Base-by-base conservation (phyloP, 192 early-diverging fungal genomes). In the Mortierella antarctica region DNA sequence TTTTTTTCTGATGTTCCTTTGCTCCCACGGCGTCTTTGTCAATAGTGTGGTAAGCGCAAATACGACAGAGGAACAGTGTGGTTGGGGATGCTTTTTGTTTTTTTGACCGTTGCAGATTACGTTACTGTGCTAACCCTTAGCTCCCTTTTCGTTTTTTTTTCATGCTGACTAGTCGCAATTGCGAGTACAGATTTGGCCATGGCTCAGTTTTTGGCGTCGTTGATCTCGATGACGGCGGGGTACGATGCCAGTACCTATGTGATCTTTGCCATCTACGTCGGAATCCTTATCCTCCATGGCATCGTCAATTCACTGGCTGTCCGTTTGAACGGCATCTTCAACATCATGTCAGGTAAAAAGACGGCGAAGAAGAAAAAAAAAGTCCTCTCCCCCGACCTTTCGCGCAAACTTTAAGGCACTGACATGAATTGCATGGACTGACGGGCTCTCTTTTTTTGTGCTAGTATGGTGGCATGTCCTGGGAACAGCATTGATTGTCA, bases 211-310 rank as follows among this genome's bases (percentile, higher is more conserved):
- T 57, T 87, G 67, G 83, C 80, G 50, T 83, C 79, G 23, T 42
- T 87, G 61, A 73, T 87, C 59, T 49, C 76, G 11, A 84, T 83
- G 85, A 73, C 59, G 12, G 53, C 84, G 4, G 69, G 70, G 1
- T 83, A 83, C 40, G 40, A 54, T 50, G 65, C 81, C 15, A 84
- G 68, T 44, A 83, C 82, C 4, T 85, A 85, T 66, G 73, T 80
- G 42, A 83, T 84, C 63, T 89, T 83, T 77, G 86, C 72, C 17
- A 83, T 89, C 53, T 89, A 78, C 40, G 74, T 87, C 18, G 88
- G 80, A 2, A 87, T 89, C 44, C 63, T 89, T 15, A 71, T 89
- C 23, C 57, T 87, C 14, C 86, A 87, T 44, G 88, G 86, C 17
- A 58, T 87, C 56, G 76, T 89, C 71, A 89, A 87, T 48, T 87